Base-by-base conservation (phyloP, 352 stramenopile genomes). In the Phytophthora multivora region DNA sequence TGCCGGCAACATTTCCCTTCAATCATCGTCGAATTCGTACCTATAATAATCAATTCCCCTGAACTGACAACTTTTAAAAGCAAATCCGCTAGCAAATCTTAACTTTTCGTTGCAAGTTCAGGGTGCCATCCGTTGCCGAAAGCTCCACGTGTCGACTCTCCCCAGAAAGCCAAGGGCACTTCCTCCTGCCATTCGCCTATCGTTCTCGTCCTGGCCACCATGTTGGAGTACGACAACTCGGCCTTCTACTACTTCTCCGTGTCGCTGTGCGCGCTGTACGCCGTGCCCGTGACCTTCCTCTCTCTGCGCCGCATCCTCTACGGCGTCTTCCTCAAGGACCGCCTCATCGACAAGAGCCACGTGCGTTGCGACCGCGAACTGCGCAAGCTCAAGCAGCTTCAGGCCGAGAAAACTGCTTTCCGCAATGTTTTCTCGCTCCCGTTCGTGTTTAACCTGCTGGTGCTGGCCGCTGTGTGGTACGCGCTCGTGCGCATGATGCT, bases 221-320 rank as follows among this genome's bases (percentile, higher is more conserved):
- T 98, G 97, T 80, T 99, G 51, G 95, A 99, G 76, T 99, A 99
- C 87, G 97, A 99, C 83, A 98, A 99, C 78, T 98, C 95, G 49
- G 97, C 97, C 66, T 99, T 99, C 84, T 99, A 99, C 82, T 99
- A 99, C 86, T 99, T 99, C 74, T 96, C 90, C 12, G 86, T 99
- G 76, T 98, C 94, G 64, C 88, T 98, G 36, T 90, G 98, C 59
- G 92, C 82, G 63, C 90, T 99, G 55, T 99, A 99, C 71, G 87
- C 97, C 25, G 79, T 99, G 59, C 97, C 97, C 47, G 90, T 93
- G 87, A 98, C 96, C 69, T 98, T 95, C 79, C 66, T 97, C 52
- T 76, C 83, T 73, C 68, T 96, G 72, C 71, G 77, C 35, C 73
- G 80, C 46, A 82, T 98, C 40, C 19, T 96, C 16, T 96, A 98